Conservation (phyloP, 2,329 filamentous ascomycete species). For the Phialocephala sp. region DNA sequence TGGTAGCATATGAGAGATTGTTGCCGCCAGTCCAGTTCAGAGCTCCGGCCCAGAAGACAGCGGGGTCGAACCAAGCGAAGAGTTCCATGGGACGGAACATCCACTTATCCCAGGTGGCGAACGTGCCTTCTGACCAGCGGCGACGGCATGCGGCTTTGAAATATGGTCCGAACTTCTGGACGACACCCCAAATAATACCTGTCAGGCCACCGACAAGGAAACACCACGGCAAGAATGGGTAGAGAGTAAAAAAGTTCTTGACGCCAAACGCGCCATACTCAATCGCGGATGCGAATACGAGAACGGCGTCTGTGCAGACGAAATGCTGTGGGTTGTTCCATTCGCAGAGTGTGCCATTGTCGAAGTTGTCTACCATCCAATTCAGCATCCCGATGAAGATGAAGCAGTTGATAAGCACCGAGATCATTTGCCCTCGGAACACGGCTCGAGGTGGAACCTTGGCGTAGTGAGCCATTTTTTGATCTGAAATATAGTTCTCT, state of each 20-base stretch:
- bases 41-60: slow-evolving; percentile 39
- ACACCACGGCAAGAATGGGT: slow-evolving; percentile 22
- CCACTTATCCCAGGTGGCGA: slow-evolving; percentile 32
- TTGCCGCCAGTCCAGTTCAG: slow-evolving; percentile 41
- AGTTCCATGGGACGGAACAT: slow-evolving; percentile 34
- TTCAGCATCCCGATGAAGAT: slow-evolving; percentile 21
- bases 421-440: slow-evolving; percentile 40
- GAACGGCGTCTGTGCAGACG: slow-evolving; percentile 21
- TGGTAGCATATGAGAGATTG: slow-evolving; percentile 43
- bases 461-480: slow-evolving; percentile 46
- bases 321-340: slow-evolving; percentile 22
- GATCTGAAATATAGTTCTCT: slow-evolving; percentile 40
- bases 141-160: slow-evolving; percentile 25
- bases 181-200: slow-evolving; percentile 39
- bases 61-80: slow-evolving; percentile 33
- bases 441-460: slow-evolving; percentile 45
- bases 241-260: slow-evolving; percentile 23
- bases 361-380: slow-evolving; percentile 19
- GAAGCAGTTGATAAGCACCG: slow-evolving; percentile 23
- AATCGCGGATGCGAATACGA: slow-evolving; percentile 18
- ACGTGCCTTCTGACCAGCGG: slow-evolving; percentile 29
- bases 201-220: slow-evolving; percentile 43
- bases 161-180: slow-evolving; percentile 39
- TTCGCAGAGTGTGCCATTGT: slow-evolving; percentile 19
- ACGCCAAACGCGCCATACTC: slow-evolving; percentile 23